Evolutionary conservation across 2,329 filamentous ascomycete genomes (phyloP), one percentile per base, ranked within the genome.

Genomic region (Venturia aucupariae): DNA sequence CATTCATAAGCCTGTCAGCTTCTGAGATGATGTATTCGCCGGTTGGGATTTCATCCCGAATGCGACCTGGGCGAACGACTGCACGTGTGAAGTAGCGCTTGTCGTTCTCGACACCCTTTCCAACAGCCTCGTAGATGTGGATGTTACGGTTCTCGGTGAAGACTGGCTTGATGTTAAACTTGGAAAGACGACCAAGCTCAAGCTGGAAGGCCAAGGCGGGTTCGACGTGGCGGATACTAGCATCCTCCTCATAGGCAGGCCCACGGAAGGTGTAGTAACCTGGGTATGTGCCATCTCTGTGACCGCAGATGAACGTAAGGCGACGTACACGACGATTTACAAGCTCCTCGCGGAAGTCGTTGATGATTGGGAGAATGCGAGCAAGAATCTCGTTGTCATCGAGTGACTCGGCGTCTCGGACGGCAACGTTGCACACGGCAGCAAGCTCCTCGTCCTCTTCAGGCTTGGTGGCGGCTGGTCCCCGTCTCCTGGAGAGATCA

Each of bases 71-170:
- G 71, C 94, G 87, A 69, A 99, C 95, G 60, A 97, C 90, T 66
- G 93, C 93, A 76, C 94, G 91, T 61, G 94, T 94, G 76, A 99
- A 99, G 84, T 97, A 99, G 70, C 94, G 89, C 86, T 97, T 97
- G 78, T 99, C 94, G 65, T 90, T 92, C 75, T 97, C 92, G 46
- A 92, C 89, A 61, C 90, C 90, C 82, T 97, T 99, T 73, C 94
- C 94, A 71, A 96, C 81, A 69, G 90, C 94, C 82, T 97, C 92
- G 78, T 97, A 99, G 66, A 99, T 92, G 81, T 99, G 94, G 69
- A 99, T 97, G 79, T 96, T 97, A 74, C 95, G 90, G 82, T 99
- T 99, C 79, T 97, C 92, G 0, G 94, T 97, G 80, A 99, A 99
- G 62, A 99, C 92, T 2, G 94, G 93, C 81, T 92, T 95, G 79